Conservation (phyloP, 2,329 filamentous ascomycete genomes). For the Botrytis paeoniae region DNA sequence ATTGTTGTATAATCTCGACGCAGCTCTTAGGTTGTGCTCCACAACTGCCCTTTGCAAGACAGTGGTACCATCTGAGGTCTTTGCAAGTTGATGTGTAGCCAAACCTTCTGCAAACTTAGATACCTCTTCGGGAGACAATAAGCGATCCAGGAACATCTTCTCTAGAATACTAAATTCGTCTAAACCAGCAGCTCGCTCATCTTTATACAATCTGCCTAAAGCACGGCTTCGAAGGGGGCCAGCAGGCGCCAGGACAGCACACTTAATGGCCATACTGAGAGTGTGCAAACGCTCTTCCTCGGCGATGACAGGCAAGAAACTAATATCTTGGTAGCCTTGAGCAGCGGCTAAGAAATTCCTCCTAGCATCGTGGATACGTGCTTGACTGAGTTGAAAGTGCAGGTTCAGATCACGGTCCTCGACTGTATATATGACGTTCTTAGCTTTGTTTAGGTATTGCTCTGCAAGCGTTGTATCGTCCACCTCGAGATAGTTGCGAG, state of each 20-base stretch:
- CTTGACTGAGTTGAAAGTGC: conserved; percentile 87
- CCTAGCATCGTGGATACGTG: conserved; percentile 87
- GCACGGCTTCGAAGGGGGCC: conserved; percentile 79
- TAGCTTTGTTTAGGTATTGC: conserved; percentile 88
- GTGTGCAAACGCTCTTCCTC: conserved; percentile 84
- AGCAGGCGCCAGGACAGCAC: conserved; percentile 87
- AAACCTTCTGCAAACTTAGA: conserved; percentile 78
- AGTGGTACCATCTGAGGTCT: conserved; percentile 85
- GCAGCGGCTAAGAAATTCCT: conserved; percentile 86
- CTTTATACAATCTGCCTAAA: conserved; percentile 85
- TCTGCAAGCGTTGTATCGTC: conserved; percentile 86
- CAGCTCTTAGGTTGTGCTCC: conserved; percentile 90
- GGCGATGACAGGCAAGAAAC: conserved; percentile 71
- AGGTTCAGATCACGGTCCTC: conserved; percentile 70
- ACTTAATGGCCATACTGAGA: conserved; percentile 83
- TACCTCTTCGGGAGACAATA: conserved; percentile 79
- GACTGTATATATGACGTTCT: conserved; percentile 82
- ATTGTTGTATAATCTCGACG: conserved; percentile 75
- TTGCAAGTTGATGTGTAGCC: conserved; percentile 83
- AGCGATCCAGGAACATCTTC: conserved; percentile 93
- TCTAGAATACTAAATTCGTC: conserved; percentile 86
- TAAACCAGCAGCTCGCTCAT: conserved; percentile 74
- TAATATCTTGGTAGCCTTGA: conserved; percentile 84
- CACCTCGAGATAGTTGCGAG: conserved; percentile 89
- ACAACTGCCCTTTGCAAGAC: conserved; percentile 91